Conservation (phyloP, 257 asterid species). For the Lantana camara region DNA sequence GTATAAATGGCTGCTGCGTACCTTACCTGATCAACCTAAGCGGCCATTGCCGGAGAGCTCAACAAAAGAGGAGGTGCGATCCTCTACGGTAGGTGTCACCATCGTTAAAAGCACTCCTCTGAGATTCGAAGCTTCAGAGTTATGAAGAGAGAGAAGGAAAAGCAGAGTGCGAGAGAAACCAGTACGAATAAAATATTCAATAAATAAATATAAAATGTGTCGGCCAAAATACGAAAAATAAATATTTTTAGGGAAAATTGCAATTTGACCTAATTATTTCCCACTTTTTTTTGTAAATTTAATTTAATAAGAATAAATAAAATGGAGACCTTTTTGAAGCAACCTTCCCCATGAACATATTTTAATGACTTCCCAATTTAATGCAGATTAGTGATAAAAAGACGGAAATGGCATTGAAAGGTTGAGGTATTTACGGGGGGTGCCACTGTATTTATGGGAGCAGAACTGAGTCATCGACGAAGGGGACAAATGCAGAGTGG, state of each 20-base stretch:
- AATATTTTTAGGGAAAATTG: too few relatives aligned
- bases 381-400: neutral
- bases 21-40: slow-evolving; percentile 26
- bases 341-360: neutral
- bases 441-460: slow-evolving; percentile 23
- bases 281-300: neutral
- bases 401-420: slow-evolving; percentile 26
- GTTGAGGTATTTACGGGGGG: neutral
- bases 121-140: slow-evolving; percentile 66
- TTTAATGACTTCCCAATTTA: neutral
- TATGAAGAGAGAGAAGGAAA: slow-evolving; percentile 37
- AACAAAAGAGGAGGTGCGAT: slow-evolving; percentile 31
- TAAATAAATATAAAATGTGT: slow-evolving; percentile 36
- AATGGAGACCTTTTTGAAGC: neutral
- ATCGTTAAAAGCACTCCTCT: slow-evolving; percentile 53
- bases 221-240: slow-evolving; percentile 41
- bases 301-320: neutral
- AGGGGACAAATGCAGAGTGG: slow-evolving; percentile 26
- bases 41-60: slow-evolving; percentile 26
- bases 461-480: slow-evolving; percentile 32
- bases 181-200: slow-evolving; percentile 4
- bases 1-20: slow-evolving; percentile 4
- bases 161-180: neutral
- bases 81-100: slow-evolving; percentile 48
- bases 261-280: slow-evolving; percentile 22